Evolutionary conservation across 1,139 yeast species (phyloP).

Genomic region (Candida dubliniensis): DNA sequence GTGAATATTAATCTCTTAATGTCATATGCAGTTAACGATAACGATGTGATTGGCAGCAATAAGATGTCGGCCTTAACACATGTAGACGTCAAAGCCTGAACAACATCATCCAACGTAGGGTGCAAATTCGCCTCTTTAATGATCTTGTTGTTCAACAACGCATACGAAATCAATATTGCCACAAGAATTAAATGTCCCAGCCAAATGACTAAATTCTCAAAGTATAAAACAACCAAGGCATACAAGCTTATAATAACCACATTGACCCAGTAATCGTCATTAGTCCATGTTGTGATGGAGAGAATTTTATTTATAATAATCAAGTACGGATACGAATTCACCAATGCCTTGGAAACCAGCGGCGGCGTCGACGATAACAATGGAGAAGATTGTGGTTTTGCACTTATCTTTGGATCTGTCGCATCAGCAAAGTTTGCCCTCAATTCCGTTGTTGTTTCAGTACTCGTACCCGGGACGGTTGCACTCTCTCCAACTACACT

Average conservation of each 20-base stretch:
- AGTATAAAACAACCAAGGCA: constrained; percentile 65
- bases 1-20: constrained; percentile 78
- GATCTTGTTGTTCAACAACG: constrained; percentile 54
- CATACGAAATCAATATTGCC: constrained; percentile 63
- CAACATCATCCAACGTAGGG: constrained; percentile 87
- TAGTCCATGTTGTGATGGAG: constrained; percentile 87
- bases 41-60: constrained; percentile 70
- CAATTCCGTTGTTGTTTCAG: constrained; percentile 7
- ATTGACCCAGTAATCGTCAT: constrained; percentile 78
- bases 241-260: constrained; percentile 59
- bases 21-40: constrained; percentile 73
- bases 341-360: constrained; percentile 78
- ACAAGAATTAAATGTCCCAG: constrained; percentile 80
- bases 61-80: constrained; percentile 76
- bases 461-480: constrained; percentile 3
- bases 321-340: constrained; percentile 81
- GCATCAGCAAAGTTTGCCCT: constrained; percentile 15
- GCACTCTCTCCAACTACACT: constrained; percentile 1
- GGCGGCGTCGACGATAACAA: constrained; percentile 84
- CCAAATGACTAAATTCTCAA: constrained; percentile 70
- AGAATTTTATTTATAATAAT: constrained; percentile 67
- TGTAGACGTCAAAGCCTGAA: constrained; percentile 75
- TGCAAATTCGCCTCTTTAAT: constrained; percentile 56
- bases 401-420: constrained; percentile 4
- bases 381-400: constrained; percentile 58